phyloP scores from a whole-genome alignment of 1,284 basidiomycete species.

The Marasmius oreades region DNA sequence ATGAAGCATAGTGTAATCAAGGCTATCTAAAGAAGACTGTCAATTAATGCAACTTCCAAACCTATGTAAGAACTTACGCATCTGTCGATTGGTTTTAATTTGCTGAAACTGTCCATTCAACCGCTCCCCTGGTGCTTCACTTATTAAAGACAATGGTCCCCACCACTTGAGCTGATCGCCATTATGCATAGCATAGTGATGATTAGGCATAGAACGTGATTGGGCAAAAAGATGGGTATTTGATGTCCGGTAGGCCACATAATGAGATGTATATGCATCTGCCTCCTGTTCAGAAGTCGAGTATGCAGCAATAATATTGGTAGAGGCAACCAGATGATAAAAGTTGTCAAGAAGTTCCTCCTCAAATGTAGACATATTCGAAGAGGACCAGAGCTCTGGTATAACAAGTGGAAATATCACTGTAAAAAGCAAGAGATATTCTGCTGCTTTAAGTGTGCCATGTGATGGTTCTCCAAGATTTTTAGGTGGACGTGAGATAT shows the following conservation, averaged over 20 bases:
- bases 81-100: slow-evolving; percentile 27
- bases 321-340: slow-evolving; percentile 24
- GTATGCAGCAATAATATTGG: slow-evolving; percentile 27
- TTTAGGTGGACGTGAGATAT: slow-evolving; percentile 2
- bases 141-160: slow-evolving; percentile 25
- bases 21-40: slow-evolving; percentile 12
- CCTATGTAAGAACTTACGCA: slow-evolving; percentile 22
- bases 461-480: slow-evolving; percentile 15
- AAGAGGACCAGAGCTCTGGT: slow-evolving; percentile 23
- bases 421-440: slow-evolving; percentile 10
- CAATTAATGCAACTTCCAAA: too few species aligned
- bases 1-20: slow-evolving; percentile 24
- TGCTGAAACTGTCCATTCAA: slow-evolving; percentile 29
- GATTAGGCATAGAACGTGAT: slow-evolving; percentile 26
- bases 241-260: slow-evolving; percentile 23
- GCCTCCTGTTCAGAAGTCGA: slow-evolving; percentile 22
- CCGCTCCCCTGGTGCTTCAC: slow-evolving; percentile 29
- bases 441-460: slow-evolving; percentile 16
- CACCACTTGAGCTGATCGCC: slow-evolving; percentile 26
- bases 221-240: slow-evolving; percentile 25
- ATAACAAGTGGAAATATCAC: slow-evolving; percentile 12
- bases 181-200: slow-evolving; percentile 35
- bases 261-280: slow-evolving; percentile 24
- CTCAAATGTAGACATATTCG: background rate
- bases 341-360: slow-evolving; percentile 24